These are phyloP conservation scores for Neostapfia colusana DNA, from an alignment of 176 grass and related monocot species.

Conservation along the genomic window DNA sequence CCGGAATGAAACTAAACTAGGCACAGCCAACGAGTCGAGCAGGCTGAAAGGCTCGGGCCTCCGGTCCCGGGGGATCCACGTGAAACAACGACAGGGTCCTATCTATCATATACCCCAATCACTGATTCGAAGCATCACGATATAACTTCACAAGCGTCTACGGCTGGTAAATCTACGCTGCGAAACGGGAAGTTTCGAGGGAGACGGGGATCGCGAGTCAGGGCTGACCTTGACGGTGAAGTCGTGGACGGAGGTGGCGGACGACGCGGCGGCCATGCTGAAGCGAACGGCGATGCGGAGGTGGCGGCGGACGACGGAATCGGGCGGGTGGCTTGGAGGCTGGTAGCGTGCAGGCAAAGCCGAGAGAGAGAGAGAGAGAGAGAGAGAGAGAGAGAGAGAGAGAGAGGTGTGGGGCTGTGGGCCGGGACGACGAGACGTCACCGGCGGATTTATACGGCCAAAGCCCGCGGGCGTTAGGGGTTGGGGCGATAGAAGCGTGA, in stretches of 20 bases:
- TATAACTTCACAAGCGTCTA: not conserved
- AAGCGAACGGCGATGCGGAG: constrained; percentile 4
- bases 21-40: not conserved
- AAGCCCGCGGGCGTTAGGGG: constrained; percentile 1
- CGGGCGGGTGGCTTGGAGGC: constrained; percentile 3
- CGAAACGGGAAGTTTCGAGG: not conserved
- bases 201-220: not conserved
- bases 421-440: constrained; percentile 12
- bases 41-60: too few relatives aligned
- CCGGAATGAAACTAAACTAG: not conserved
- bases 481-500: constrained; percentile 33
- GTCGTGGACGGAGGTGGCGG: constrained; percentile 70
- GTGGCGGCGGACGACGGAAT: not conserved
- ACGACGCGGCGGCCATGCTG: constrained; percentile 70
- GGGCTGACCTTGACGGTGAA: constrained; percentile 87
- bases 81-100: not conserved
- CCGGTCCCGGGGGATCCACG: not conserved
- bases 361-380: constrained; percentile 1
- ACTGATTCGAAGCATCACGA: not conserved
- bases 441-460: constrained; percentile 19
- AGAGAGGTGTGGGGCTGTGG: constrained; percentile 14
- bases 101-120: not conserved
- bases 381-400: not conserved
- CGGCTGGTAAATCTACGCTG: not conserved
- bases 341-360: constrained; percentile 33